Evolutionary conservation across 78 protist species (phyloP).

Genomic region (Dictyostelium citrinum): DNA sequence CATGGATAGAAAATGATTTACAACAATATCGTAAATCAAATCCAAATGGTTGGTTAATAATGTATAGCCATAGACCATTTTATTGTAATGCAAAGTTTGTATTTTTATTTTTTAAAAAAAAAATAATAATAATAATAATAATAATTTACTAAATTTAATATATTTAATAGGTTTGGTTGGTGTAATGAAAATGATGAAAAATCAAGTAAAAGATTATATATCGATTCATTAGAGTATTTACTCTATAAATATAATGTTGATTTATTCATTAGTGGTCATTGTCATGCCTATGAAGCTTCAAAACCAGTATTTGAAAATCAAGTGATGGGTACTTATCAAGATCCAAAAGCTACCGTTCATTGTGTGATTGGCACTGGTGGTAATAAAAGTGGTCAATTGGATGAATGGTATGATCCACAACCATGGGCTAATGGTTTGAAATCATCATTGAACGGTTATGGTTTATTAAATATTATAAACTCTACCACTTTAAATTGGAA

Average conservation of each 20-base stretch:
- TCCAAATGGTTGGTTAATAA: conserved; percentile 49
- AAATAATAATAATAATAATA: background rate
- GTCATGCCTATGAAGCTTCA: conserved; percentile 14
- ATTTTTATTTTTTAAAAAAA: too few species aligned
- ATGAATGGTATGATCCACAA: background rate
- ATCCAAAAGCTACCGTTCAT: conserved; percentile 46
- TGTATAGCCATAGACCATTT: conserved; percentile 42
- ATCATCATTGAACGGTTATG: conserved; percentile 13
- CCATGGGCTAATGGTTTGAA: conserved; percentile 6
- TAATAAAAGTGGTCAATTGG: conserved; percentile 5
- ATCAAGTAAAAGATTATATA: background rate
- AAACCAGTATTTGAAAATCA: conserved; percentile 22
- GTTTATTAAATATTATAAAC: background rate
- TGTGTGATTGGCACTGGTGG: conserved; percentile 49
- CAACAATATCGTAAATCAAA: conserved; percentile 14
- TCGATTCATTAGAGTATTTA: background rate
- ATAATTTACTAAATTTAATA: background rate
- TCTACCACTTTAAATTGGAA: conserved; percentile 13
- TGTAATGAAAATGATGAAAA: background rate
- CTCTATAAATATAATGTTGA: conserved; percentile 28
- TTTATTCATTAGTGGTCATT: conserved; percentile 40
- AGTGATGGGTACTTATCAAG: background rate
- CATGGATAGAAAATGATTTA: conserved; percentile 45
- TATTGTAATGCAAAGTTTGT: conserved; percentile 11
- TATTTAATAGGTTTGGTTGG: background rate